These are phyloP conservation scores for Aureobasidium pullulans DNA, from an alignment of 2,329 filamentous ascomycete species.

Conservation along the genomic window DNA sequence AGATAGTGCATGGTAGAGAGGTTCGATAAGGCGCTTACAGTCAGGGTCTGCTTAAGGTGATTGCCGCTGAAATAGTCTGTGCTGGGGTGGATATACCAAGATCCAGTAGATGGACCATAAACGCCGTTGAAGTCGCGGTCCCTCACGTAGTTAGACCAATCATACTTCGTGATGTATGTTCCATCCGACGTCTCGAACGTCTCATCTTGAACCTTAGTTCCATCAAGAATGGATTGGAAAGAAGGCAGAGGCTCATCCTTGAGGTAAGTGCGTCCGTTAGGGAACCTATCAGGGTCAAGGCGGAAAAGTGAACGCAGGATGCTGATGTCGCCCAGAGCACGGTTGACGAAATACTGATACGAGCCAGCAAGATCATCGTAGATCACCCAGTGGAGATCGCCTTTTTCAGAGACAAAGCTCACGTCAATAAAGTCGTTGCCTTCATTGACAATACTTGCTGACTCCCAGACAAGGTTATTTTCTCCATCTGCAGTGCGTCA, in stretches of 20 bases:
- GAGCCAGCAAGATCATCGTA: constrained; percentile 41
- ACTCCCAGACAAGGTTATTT: constrained; percentile 42
- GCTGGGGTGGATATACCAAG: constrained; percentile 43
- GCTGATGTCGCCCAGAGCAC: constrained; percentile 39
- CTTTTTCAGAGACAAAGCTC: constrained; percentile 39
- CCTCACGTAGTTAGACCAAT: constrained; percentile 35
- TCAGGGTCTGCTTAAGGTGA: constrained; percentile 40
- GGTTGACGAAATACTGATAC: constrained; percentile 50
- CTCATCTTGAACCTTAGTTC: constrained; percentile 48
- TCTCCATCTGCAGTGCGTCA: constrained; percentile 33
- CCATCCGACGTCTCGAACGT: constrained; percentile 44
- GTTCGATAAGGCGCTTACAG: not conserved
- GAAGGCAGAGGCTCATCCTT: constrained; percentile 41
- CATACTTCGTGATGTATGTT: constrained; percentile 47
- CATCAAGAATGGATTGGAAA: constrained; percentile 34
- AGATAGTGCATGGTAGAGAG: too few species aligned
- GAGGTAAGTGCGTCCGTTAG: constrained; percentile 38
- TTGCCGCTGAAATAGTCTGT: constrained; percentile 48
- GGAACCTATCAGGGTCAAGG: constrained; percentile 38
- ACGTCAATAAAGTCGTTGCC: constrained; percentile 41
- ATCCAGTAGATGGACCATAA: constrained; percentile 42
- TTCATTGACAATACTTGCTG: constrained; percentile 36
- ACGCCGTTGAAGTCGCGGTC: constrained; percentile 42
- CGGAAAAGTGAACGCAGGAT: constrained; percentile 46
- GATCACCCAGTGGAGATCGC: constrained; percentile 48